Base-by-base conservation (phyloP, 177 flowering plant species). In the Tripterygium wilfordii region DNA sequence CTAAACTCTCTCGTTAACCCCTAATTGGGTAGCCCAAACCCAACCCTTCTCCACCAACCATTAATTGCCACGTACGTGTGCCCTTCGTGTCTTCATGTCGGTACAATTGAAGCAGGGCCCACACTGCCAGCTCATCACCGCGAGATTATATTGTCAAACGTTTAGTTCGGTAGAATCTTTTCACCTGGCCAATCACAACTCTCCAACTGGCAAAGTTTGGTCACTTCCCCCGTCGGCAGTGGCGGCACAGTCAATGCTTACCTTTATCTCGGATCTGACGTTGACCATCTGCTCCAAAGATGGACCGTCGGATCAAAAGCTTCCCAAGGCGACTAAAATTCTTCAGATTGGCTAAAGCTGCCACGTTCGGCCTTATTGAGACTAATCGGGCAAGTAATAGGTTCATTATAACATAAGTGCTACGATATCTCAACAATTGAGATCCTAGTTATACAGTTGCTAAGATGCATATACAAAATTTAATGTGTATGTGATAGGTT, bases 41-140 rank as follows among this genome's bases (percentile, higher is more conserved):
- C 27, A 12, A 31, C 3, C 10, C 39, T 36, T 56, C 19, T 1
- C 39, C 0, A 18, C 70, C 8, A 48, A 47, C 36, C 24, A 47
- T 0, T 1, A 10, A 5, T 0, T 0, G 20, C 62, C 67, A 58
- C 72, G 68, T 66, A 53, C 26, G 3, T 35, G 42, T 47, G 30
- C 29, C 43, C 29, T 10, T 28, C 53, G 21, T 49, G 48, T 28
- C 42, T 13, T 36, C 48, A 46, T 66, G 74, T 66, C 72, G 62
- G 67, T 48, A 51, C 58, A 23, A 32, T 13, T 36, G 69, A 58
- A 58, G 63, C 74, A 63, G 61, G 45, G 17, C 61, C 68, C 64
- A 51, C 64, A 10, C 0, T 14, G 37, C 62, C 60, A 57, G 1
- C 28, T 41, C 33, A 39, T 15, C 33, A 7, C n/a, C 18, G 2